Conservation (phyloP, 805 yeast species). For the Wickerhamiella australiensis region DNA sequence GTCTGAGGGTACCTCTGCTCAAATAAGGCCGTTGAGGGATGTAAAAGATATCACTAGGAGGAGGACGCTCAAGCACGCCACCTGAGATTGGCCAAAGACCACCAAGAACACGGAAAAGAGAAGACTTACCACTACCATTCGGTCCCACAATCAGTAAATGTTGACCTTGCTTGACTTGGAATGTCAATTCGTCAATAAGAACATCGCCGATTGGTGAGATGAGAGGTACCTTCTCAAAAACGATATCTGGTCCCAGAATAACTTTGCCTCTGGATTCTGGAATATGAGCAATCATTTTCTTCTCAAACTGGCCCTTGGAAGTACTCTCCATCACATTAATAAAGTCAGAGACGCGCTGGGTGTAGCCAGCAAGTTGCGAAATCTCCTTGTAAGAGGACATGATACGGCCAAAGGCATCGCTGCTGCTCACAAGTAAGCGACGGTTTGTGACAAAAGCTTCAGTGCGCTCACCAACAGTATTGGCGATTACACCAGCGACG, state of each 20-base stretch:
- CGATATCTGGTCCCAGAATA: slow-evolving; percentile 41
- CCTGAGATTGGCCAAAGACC: slow-evolving; percentile 80
- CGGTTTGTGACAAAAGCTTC: slow-evolving; percentile 65
- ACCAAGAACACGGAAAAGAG: slow-evolving; percentile 78
- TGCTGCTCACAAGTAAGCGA: slow-evolving; percentile 67
- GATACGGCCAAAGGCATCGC: slow-evolving; percentile 77
- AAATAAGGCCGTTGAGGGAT: slow-evolving; percentile 88
- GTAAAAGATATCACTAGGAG: slow-evolving; percentile 59
- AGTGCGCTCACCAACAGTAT: slow-evolving; percentile 16
- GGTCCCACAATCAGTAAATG: slow-evolving; percentile 88
- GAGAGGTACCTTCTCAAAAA: slow-evolving; percentile 65
- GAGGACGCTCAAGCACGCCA: slow-evolving; percentile 50
- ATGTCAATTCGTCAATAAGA: slow-evolving; percentile 51
- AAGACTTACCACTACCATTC: slow-evolving; percentile 92
- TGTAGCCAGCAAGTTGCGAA: slow-evolving; percentile 73
- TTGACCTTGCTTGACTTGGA: slow-evolving; percentile 67
- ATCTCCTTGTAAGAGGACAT: slow-evolving; percentile 75
- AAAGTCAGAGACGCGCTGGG: slow-evolving; percentile 59
- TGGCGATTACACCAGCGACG: slow-evolving; percentile 13
- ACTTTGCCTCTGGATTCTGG: slow-evolving; percentile 14
- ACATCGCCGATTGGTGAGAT: slow-evolving; percentile 76
- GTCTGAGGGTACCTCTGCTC: slow-evolving; percentile 66
- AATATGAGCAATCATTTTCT: slow-evolving; percentile 19
- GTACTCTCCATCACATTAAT: slow-evolving; percentile 49
- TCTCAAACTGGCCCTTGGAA: slow-evolving; percentile 29